These are phyloP conservation scores for Penicillium egyptiacum DNA, from an alignment of 495 filamentous ascomycete genomes.

Conservation along the genomic window DNA sequence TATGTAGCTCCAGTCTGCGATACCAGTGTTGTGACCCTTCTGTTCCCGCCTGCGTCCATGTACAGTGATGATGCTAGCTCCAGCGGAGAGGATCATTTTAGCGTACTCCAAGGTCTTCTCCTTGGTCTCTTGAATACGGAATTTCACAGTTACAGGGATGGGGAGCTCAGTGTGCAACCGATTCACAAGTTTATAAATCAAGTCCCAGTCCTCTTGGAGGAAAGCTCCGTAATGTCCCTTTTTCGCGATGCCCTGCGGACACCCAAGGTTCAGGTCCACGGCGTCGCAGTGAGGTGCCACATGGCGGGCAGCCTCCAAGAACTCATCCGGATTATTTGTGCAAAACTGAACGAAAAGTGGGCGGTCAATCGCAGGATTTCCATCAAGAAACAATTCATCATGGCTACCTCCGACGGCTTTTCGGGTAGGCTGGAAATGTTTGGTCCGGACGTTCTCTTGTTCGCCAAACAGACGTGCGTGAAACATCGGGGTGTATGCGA, in stretches of 20 bases:
- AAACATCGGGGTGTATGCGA: conserved; percentile 93
- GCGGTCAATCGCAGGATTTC: conserved; percentile 76
- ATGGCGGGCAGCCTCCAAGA: conserved; percentile 72
- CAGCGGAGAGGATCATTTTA: conserved; percentile 79
- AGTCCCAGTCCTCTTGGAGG: conserved; percentile 85
- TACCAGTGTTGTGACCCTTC: conserved; percentile 91
- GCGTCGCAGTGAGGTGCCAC: conserved; percentile 87
- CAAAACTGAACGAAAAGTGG: conserved; percentile 97
- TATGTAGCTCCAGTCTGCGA: conserved; percentile 88
- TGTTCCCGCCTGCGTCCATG: conserved; percentile 89
- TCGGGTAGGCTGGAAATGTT: conserved; percentile 72
- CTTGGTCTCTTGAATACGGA: conserved; percentile 82
- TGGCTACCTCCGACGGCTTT: conserved; percentile 33
- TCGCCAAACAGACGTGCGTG: conserved; percentile 84
- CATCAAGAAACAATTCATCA: conserved; percentile 67
- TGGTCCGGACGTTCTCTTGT: conserved; percentile 67
- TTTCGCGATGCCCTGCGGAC: conserved; percentile 91
- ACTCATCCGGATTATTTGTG: conserved; percentile 77
- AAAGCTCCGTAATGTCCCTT: conserved; percentile 92
- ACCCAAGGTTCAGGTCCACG: conserved; percentile 96
- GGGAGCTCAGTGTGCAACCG: conserved; percentile 68
- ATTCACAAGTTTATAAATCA: conserved; percentile 77
- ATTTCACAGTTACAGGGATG: conserved; percentile 91
- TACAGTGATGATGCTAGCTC: conserved; percentile 88
- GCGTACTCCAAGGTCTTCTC: conserved; percentile 90